These are phyloP conservation scores for Neltuma alba DNA, from an alignment of 306 rosid species.

Conservation along the genomic window DNA sequence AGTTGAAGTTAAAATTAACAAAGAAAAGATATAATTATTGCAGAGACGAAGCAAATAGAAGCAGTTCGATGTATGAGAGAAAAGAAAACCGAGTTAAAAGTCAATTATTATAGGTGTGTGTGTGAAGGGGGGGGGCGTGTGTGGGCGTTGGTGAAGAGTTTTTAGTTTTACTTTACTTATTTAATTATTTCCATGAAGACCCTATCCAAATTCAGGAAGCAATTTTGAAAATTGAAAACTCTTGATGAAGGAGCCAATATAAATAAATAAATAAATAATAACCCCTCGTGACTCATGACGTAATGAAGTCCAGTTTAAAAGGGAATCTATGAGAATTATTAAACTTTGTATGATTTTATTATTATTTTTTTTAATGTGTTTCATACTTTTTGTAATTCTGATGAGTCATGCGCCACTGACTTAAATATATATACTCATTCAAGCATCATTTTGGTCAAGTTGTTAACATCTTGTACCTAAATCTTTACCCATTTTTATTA, in stretches of 20 bases:
- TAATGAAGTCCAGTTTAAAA: conserved; percentile 62
- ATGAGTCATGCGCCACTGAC: conserved; percentile 70
- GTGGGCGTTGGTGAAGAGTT: background rate
- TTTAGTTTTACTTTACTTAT: no score
- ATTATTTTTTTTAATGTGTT: conserved; percentile 5
- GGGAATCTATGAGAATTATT: conserved; percentile 38
- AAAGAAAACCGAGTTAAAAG: no score
- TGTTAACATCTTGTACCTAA: conserved; percentile 52
- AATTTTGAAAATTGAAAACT: conserved; percentile 38
- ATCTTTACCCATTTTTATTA: conserved; percentile 31
- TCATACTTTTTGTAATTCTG: conserved; percentile 33
- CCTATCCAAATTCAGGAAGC: conserved; percentile 34
- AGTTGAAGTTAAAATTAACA: conserved; percentile 21
- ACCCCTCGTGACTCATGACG: conserved; percentile 55
- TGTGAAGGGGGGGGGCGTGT: no score
- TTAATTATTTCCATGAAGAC: background rate
- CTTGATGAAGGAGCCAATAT: conserved; percentile 31
- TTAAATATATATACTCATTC: conserved; percentile 27
- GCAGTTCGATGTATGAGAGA: background rate
- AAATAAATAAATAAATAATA: conserved; percentile 20
- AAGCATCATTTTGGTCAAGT: conserved; percentile 13
- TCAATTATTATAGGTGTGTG: no score
- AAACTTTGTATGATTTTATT: background rate
- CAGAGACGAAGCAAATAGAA: background rate
- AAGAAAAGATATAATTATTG: conserved; percentile 20